Percentiles rank a stretch among this genome's conserved stretches.
Evolutionary conservation across 352 stramenopile species (phyloP).

Genomic region (Thalassiosira ordinaria): DNA sequence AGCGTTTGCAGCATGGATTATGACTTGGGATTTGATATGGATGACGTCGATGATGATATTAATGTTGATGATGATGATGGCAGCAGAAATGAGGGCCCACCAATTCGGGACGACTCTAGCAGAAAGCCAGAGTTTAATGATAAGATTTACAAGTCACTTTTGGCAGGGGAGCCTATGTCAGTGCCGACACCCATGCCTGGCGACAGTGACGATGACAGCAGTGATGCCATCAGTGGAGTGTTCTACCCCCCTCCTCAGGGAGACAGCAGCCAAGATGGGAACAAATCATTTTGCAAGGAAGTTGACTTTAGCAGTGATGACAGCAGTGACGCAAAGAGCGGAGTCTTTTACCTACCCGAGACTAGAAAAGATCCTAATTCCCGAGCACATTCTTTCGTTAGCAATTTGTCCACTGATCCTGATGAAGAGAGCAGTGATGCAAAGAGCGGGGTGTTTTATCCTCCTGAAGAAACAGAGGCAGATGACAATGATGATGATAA

Average conservation of each 20-base stretch:
- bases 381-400: too few species aligned
- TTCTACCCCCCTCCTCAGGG: slow-evolving; percentile 5
- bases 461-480: too few species aligned
- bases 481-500: slow-evolving; percentile 6
- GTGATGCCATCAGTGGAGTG: neutral
- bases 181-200: neutral
- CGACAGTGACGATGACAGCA: neutral
- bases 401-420: too few species aligned
- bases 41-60: neutral
- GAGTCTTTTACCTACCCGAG: too few species aligned
- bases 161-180: too few species aligned
- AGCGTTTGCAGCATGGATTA: slow-evolving; percentile 18
- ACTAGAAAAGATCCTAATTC: too few species aligned
- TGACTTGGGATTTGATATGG: neutral
- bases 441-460: slow-evolving; percentile 36
- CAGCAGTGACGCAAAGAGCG: slow-evolving; percentile 5
- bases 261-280: too few species aligned
- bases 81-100: too few species aligned
- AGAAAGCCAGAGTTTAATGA: neutral
- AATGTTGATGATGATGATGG: neutral
- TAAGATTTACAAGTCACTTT: neutral
- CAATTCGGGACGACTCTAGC: neutral
- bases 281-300: too few species aligned
- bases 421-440: too few species aligned
- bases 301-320: too few species aligned